Percentiles rank a stretch among this genome's conserved stretches.
phyloP scores from a whole-genome alignment of 2,329 filamentous ascomycete species.

The Rutstroemia sp. region DNA sequence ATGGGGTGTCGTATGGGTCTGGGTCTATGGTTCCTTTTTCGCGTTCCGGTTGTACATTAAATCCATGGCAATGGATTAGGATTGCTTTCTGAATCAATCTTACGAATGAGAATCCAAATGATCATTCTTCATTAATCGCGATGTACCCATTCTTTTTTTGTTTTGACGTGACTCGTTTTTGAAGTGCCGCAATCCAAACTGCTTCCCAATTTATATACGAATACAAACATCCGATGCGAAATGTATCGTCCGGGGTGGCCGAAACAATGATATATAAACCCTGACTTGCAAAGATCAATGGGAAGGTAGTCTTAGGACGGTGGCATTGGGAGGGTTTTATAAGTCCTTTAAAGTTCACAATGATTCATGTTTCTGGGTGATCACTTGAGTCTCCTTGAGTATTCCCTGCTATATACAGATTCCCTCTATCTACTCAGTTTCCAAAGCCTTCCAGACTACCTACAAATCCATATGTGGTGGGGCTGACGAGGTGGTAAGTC shows the following conservation, averaged over 20 bases:
- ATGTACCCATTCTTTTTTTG: background rate
- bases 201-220: too few relatives aligned
- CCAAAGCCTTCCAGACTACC: background rate
- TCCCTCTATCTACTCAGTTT: background rate
- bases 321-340: too few relatives aligned
- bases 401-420: constrained; percentile 4
- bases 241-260: too few relatives aligned
- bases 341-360: too few relatives aligned
- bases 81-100: constrained; percentile 31
- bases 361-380: background rate
- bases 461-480: constrained; percentile 21
- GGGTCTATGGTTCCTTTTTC: constrained; percentile 62
- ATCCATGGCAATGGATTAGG: constrained; percentile 46
- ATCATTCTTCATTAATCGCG: constrained; percentile 5
- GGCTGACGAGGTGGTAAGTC: constrained; percentile 14
- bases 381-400: background rate
- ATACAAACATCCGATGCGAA: too few relatives aligned
- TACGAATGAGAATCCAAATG: constrained; percentile 26
- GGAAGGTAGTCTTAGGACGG: too few relatives aligned
- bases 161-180: background rate
- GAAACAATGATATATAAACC: too few relatives aligned
- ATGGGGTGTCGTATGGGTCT: constrained; percentile 68
- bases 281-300: too few relatives aligned
- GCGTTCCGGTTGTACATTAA: constrained; percentile 64
- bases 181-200: too few relatives aligned